Evolutionary conservation across 805 yeast genomes (phyloP).

Genomic region (Clavispora asparagi): DNA sequence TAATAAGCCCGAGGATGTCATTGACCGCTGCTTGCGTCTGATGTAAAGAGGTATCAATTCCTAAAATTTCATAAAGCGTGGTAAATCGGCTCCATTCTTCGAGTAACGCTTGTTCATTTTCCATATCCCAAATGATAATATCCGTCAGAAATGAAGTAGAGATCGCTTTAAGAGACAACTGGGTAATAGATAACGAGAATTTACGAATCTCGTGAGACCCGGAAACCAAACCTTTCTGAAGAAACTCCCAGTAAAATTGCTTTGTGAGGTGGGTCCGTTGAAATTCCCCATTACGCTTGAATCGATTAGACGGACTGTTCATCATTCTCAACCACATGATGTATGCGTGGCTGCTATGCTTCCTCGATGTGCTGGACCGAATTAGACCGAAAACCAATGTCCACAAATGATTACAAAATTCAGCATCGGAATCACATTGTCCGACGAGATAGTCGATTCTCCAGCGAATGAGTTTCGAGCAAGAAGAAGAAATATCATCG

Average conservation of each 20-base stretch:
- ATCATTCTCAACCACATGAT: slow-evolving; percentile 56
- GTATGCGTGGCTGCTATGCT: slow-evolving; percentile 37
- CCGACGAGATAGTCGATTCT: slow-evolving; percentile 32
- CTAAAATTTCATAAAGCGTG: slow-evolving; percentile 74
- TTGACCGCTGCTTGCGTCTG: slow-evolving; percentile 74
- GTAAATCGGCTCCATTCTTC: slow-evolving; percentile 67
- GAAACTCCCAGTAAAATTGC: slow-evolving; percentile 42
- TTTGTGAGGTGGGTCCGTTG: slow-evolving; percentile 21
- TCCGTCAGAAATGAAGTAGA: slow-evolving; percentile 25
- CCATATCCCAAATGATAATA: slow-evolving; percentile 41
- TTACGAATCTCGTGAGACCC: slow-evolving; percentile 64
- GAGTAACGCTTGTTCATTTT: slow-evolving; percentile 20
- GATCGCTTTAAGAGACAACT: slow-evolving; percentile 50
- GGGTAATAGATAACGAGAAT: slow-evolving; percentile 59
- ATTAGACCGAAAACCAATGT: slow-evolving; percentile 34
- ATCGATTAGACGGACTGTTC: slow-evolving; percentile 14
- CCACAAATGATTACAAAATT: slow-evolving; percentile 38
- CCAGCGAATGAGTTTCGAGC: slow-evolving; percentile 51
- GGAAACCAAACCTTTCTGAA: slow-evolving; percentile 55
- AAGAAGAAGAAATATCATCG: slow-evolving; percentile 28
- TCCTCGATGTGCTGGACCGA: slow-evolving; percentile 15
- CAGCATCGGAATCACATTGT: slow-evolving; percentile 1
- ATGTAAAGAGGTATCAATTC: slow-evolving; percentile 79
- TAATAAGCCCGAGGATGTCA: slow-evolving; percentile 55
- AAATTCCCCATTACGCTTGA: slow-evolving; percentile 13